phyloP scores from a whole-genome alignment of 768 basidiomycete genomes.

The Zangia roseola region DNA sequence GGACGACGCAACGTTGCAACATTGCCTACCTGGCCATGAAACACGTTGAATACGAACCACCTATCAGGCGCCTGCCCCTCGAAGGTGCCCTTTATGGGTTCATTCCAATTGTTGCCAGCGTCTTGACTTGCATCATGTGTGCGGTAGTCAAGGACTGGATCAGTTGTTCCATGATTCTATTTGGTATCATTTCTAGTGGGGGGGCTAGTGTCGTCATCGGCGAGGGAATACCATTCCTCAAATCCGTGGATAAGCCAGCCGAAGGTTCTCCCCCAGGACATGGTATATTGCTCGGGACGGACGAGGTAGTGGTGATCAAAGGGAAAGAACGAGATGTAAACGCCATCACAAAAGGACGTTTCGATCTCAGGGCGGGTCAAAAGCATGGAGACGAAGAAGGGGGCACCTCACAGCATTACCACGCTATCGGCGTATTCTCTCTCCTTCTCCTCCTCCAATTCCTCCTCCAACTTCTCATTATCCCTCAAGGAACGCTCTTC shows the following conservation, averaged over 20 bases:
- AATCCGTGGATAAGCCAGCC: slow-evolving; percentile 14
- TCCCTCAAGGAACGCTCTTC: slow-evolving; percentile 34
- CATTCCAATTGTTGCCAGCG: slow-evolving; percentile 26
- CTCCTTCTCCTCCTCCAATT: slow-evolving; percentile 31
- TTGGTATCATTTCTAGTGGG: slow-evolving; percentile 35
- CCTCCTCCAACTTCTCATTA: slow-evolving; percentile 33
- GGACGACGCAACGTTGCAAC: slow-evolving; percentile 4
- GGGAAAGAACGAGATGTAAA: slow-evolving; percentile 30
- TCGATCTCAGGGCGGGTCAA: slow-evolving; percentile 16
- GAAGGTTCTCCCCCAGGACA: slow-evolving; percentile 26
- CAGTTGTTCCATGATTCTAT: slow-evolving; percentile 30
- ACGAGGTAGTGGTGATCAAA: slow-evolving; percentile 26
- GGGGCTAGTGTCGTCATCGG: slow-evolving; percentile 26
- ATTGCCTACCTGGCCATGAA: slow-evolving; percentile 25
- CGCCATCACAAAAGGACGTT: slow-evolving; percentile 29
- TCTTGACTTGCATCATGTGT: slow-evolving; percentile 24
- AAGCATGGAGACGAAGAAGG: background rate
- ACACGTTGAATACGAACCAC: background rate
- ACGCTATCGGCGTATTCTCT: slow-evolving; percentile 25
- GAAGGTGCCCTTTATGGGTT: slow-evolving; percentile 9
- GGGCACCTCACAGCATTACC: background rate
- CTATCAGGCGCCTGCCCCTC: background rate
- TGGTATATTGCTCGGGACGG: slow-evolving; percentile 21
- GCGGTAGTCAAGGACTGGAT: slow-evolving; percentile 29
- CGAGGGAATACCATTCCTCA: slow-evolving; percentile 19